Percentiles rank a stretch among this genome's conserved stretches.
phyloP scores from a whole-genome alignment of 495 filamentous ascomycete genomes.

The Glutinoglossum americanum region DNA sequence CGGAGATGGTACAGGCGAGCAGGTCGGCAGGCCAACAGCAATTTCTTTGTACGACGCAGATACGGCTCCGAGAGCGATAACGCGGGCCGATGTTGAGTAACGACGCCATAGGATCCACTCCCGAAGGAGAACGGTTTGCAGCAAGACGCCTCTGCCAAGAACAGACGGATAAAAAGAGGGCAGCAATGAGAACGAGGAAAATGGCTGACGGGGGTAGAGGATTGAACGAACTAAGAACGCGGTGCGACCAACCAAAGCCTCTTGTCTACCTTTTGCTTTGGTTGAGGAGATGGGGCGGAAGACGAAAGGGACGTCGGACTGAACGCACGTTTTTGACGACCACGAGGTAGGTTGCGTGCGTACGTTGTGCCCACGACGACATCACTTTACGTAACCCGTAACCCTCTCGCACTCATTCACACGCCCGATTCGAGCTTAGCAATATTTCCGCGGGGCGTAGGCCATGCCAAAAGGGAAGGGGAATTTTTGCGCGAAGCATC shows the following conservation, averaged over 20 bases:
- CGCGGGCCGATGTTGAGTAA: neutral
- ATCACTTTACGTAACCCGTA: neutral
- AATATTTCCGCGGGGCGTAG: neutral
- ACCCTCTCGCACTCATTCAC: neutral
- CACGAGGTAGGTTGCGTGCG: neutral
- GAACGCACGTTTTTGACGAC: neutral
- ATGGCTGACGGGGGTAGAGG: neutral
- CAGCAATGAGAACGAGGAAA: neutral
- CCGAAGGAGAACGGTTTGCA: neutral
- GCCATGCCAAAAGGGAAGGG: neutral
- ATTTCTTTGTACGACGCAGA: neutral
- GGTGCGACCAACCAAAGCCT: neutral
- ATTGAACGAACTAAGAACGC: neutral
- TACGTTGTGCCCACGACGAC: neutral
- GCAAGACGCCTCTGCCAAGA: neutral
- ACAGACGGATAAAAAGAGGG: neutral
- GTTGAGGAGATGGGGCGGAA: too few species aligned
- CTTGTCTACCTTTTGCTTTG: neutral
- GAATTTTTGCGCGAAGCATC: neutral
- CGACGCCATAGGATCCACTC: neutral
- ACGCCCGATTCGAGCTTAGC: neutral
- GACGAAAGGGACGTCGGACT: neutral
- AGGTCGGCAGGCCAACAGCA: neutral
- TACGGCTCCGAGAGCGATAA: neutral
- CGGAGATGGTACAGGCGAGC: neutral